Conservation (phyloP, 2,329 filamentous ascomycete genomes). For the Nannizziopsis arthrosporioides region DNA sequence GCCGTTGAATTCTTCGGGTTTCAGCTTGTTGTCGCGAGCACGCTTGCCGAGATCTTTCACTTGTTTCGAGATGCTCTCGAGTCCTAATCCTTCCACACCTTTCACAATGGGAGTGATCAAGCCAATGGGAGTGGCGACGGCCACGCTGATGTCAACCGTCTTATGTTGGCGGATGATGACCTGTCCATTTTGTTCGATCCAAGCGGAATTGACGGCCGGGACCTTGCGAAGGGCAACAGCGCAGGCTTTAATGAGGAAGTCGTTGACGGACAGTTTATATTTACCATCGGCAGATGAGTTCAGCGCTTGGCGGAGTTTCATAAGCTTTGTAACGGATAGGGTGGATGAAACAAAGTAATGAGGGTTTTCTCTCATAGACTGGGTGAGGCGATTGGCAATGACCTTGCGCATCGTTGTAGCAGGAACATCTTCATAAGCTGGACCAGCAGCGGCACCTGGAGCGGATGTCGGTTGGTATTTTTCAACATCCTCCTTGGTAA, state of each 20-base stretch:
- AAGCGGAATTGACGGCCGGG: conserved; percentile 88
- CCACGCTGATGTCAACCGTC: conserved; percentile 87
- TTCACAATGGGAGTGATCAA: conserved; percentile 97
- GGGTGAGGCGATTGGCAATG: conserved; percentile 78
- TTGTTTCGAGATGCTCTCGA: conserved; percentile 73
- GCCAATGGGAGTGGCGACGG: conserved; percentile 81
- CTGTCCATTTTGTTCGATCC: conserved; percentile 65
- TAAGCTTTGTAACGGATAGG: conserved; percentile 85
- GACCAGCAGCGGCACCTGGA: conserved; percentile 43
- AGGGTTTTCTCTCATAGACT: conserved; percentile 87
- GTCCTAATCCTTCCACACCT: conserved; percentile 72
- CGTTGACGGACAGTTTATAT: conserved; percentile 99
- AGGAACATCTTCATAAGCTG: conserved; percentile 71
- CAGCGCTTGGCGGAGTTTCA: conserved; percentile 89
- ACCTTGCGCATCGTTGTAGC: conserved; percentile 94
- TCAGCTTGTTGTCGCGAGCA: conserved; percentile 92
- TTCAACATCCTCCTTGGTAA: conserved; percentile 88
- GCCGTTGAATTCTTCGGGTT: conserved; percentile 98
- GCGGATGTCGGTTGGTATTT: conserved; percentile 55
- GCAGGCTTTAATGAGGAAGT: conserved; percentile 97
- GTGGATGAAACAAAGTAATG: conserved; percentile 94
- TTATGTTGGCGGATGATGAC: conserved; percentile 81
- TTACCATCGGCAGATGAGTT: conserved; percentile 80
- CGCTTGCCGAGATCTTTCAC: conserved; percentile 97
- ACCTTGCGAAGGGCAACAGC: conserved; percentile 83